Evolutionary conservation across 2,329 filamentous ascomycete genomes (phyloP).

Genomic region (Hypoxylon sp.): DNA sequence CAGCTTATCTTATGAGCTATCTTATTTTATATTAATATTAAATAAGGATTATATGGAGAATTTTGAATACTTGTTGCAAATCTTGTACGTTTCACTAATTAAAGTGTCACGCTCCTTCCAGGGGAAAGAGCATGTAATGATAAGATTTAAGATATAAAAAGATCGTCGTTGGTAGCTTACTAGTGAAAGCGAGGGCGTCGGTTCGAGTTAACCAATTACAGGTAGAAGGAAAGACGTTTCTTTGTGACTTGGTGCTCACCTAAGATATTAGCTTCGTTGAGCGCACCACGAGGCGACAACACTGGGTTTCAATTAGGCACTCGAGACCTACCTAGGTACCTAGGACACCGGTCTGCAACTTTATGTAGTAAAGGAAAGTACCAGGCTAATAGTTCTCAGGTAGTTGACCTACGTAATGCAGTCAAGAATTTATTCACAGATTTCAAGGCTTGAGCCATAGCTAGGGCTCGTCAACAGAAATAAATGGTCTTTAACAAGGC

Average conservation of each 20-base stretch:
- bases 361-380: too few species aligned
- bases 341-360: too few species aligned
- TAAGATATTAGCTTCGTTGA: constrained; percentile 21
- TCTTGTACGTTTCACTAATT: too few species aligned
- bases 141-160: constrained; percentile 21
- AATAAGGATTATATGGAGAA: too few species aligned
- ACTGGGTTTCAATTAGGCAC: not conserved
- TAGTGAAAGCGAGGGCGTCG: constrained; percentile 1
- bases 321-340: too few species aligned
- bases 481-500: not conserved
- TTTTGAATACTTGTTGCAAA: too few species aligned
- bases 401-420: too few species aligned
- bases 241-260: constrained; percentile 24
- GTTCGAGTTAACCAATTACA: constrained; percentile 18
- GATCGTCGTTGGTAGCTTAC: constrained; percentile 7
- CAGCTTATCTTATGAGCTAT: too few species aligned
- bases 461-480: not conserved
- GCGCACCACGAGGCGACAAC: not conserved
- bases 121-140: too few species aligned
- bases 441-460: not conserved
- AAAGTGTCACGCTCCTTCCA: too few species aligned
- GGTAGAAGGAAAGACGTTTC: not conserved
- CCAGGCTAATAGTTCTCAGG: too few species aligned
- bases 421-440: not conserved
- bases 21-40: too few species aligned